Conservation (phyloP, 352 stramenopile genomes). For the Halophytophthora polymorphica region DNA sequence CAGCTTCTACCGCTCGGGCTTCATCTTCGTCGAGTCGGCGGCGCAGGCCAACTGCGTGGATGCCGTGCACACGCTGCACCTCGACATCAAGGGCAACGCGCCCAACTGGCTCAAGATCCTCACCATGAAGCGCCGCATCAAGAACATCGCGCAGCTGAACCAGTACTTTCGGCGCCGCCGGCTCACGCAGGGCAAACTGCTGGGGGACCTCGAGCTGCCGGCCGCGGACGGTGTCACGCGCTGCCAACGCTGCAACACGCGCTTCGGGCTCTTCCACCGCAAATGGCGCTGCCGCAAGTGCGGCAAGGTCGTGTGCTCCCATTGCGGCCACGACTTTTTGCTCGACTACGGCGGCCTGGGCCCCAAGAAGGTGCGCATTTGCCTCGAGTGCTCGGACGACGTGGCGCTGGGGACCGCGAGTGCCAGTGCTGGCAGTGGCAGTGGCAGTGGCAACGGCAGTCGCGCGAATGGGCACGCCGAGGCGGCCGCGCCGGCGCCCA, state of each 20-base stretch:
- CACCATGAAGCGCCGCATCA: slow-evolving; percentile 71
- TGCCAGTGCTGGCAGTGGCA: slow-evolving; percentile 19
- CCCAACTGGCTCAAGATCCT: slow-evolving; percentile 79
- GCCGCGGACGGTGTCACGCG: slow-evolving; percentile 37
- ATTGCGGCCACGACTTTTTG: slow-evolving; percentile 46
- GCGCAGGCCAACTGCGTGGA: slow-evolving; percentile 46
- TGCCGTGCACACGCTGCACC: slow-evolving; percentile 68
- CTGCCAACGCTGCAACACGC: slow-evolving; percentile 51
- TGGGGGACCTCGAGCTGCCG: slow-evolving; percentile 61
- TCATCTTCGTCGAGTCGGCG: slow-evolving; percentile 72
- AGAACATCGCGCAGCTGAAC: slow-evolving; percentile 69
- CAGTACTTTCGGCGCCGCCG: slow-evolving; percentile 64
- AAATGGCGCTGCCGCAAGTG: slow-evolving; percentile 73
- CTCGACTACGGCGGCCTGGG: slow-evolving; percentile 47
- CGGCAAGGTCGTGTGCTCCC: slow-evolving; percentile 64
- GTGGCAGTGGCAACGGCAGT: background rate
- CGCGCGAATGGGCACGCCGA: slow-evolving; percentile 5
- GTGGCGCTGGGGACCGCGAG: slow-evolving; percentile 31
- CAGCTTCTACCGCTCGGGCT: slow-evolving; percentile 72
- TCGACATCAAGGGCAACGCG: slow-evolving; percentile 78
- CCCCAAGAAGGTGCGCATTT: slow-evolving; percentile 72
- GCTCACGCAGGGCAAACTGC: slow-evolving; percentile 41
- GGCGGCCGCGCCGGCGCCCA: slow-evolving; percentile 11
- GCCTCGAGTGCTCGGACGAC: slow-evolving; percentile 48
- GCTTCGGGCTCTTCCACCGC: slow-evolving; percentile 65